Evolutionary conservation across 495 filamentous ascomycete species (phyloP), one percentile per base, ranked within the genome.

Genomic region (Penicillium taxi): DNA sequence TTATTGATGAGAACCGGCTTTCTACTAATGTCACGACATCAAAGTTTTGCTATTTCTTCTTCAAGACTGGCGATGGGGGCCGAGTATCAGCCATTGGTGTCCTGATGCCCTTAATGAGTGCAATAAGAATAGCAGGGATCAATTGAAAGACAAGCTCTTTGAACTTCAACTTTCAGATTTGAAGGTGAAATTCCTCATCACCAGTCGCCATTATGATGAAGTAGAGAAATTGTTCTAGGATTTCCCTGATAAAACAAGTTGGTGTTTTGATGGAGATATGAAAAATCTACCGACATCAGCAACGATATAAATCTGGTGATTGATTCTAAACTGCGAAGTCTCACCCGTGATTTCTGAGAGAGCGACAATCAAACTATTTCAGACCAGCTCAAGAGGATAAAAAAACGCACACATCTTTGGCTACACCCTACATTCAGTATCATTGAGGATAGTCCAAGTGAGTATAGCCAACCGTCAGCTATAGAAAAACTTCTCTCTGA

Each of bases 31-130:
- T 42, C 7, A 52, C 41, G 9, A 44, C 50, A 2, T 41, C 50
- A 6, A 47, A 53, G 8, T 43, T 64, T 8, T 61, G 56, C 34
- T 55, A 61, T 37, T 67, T 65, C 40, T 66, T 67, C 40, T 63
- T 67, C 44, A 67, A 66, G 20, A 55, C 63, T 31, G 54, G 44
- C 13, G 42, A 49, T 30, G 39, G 48, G 15, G 17, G 29, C 2
- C 52, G 48, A 5, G 52, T 34, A 19, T 5, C 17, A 14, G 35
- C 35, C 9, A 21, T 42, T 11, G 28, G 41, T 42, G 64, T 13
- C 36, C 69, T 13, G 60, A 70, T 57, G 62, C 62, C 27, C 39
- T 69, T 2, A 64, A 70, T 24, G 63, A 70, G 46, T 69, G 58
- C 18, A 19, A 13, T 20, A 17, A 30, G 11, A 23, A n/a, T 35